These are phyloP conservation scores for Erysimum cheiri DNA, from an alignment of 441 rosid genomes.

Conservation along the genomic window DNA sequence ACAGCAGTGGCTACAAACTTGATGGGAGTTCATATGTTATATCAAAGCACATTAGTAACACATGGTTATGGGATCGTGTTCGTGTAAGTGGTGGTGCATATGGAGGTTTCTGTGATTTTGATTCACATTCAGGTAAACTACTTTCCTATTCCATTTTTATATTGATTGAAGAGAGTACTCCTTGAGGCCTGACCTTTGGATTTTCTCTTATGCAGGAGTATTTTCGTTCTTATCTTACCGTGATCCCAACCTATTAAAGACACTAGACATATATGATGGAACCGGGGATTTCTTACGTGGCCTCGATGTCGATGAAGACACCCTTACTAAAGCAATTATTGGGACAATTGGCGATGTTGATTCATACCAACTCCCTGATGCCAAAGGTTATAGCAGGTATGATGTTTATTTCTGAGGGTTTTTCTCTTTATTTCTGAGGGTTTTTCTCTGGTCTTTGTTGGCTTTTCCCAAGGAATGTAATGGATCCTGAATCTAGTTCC, in stretches of 20 bases:
- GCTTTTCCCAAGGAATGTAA: background rate
- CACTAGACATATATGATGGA: constrained; percentile 82
- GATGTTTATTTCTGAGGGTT: constrained; percentile 6
- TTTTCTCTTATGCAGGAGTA: constrained; percentile 58
- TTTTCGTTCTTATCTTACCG: constrained; percentile 91
- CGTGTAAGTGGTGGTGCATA: constrained; percentile 98
- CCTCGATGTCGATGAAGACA: constrained; percentile 77
- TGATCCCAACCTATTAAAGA: constrained; percentile 90
- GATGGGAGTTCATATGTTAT: constrained; percentile 91
- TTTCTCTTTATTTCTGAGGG: constrained; percentile 3
- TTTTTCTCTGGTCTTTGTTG: background rate
- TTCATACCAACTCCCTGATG: constrained; percentile 96
- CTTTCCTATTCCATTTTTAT: background rate
- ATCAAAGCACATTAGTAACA: constrained; percentile 82
- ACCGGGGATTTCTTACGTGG: constrained; percentile 81
- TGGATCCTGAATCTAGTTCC: constrained; percentile 12
- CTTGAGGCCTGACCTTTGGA: constrained; percentile 30
- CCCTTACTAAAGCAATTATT: constrained; percentile 88
- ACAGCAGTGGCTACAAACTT: constrained; percentile 75
- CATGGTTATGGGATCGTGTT: constrained; percentile 98
- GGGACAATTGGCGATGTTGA: constrained; percentile 95
- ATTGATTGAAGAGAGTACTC: background rate
- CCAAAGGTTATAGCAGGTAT: constrained; percentile 96
- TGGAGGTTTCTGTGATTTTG: constrained; percentile 91
- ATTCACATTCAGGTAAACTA: constrained; percentile 82